Base-by-base conservation (phyloP, 352 stramenopile species). In the Globisporangium iwayamae region DNA sequence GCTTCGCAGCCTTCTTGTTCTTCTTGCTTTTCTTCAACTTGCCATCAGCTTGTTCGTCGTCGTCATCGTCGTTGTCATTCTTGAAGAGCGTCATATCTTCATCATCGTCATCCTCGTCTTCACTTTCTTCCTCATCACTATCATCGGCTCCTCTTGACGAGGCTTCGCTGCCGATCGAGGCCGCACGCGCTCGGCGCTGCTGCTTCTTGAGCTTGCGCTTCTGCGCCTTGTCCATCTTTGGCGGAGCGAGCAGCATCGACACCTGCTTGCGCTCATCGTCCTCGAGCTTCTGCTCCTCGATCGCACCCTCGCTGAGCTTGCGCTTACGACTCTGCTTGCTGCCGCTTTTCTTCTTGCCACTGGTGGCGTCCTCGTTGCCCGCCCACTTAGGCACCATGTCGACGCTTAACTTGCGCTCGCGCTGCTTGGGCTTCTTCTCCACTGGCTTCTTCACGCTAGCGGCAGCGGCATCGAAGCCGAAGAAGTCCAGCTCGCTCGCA, bases 241-340 rank as follows among this genome's bases (percentile, higher is more conserved):
- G 84, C n/a, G 74, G 84, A 13, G 74, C 76, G 18, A 95, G 72
- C 62, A 91, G 65, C 68, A 75, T 66, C 34, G 86, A 93, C 65
- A 80, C 84, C 63, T 87, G 78, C 16, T 74, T 74, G 18, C 84
- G 83, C 62, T 85, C 83, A 48, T 93, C 79, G 32, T 93, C 76
- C 56, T 77, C 76, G 32, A 93, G 60, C 48, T 67, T 71, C 60
- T 89, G 81, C 69, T 93, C 83, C 43, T 91, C 84, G 22, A 90
- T 60, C 11, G 83, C 86, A 46, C 85, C 83, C 64, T 92, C 86
- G 57, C 84, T 95, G 58, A 95, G 71, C 65, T 93, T 95, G 63
- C 84, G 84, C 70, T 93, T 93, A 55, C 83, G 83, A 13, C 84
- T 84, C 56, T 77, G 81, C 65, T 84, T 90, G 66, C 86, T 93